phyloP scores from a whole-genome alignment of 2,329 filamentous ascomycete genomes.

The Neobulgaria alba region DNA sequence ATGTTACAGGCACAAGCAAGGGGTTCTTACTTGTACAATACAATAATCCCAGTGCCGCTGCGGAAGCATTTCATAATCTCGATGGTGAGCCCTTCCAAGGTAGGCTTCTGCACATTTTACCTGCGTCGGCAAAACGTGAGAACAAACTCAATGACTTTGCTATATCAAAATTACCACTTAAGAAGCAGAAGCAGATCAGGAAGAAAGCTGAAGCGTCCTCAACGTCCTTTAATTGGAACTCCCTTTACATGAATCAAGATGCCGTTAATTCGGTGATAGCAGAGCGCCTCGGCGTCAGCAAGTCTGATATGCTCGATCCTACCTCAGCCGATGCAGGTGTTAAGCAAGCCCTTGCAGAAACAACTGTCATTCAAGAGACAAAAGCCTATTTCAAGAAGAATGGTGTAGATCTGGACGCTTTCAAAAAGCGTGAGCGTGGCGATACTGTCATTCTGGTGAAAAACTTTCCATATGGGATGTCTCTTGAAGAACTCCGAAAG shows the following conservation, averaged over 20 bases:
- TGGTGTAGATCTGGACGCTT: constrained; percentile 85
- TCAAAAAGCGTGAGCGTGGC: constrained; percentile 76
- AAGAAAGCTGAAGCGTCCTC: constrained; percentile 73
- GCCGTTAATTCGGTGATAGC: constrained; percentile 88
- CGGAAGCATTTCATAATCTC: constrained; percentile 67
- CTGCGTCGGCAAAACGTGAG: constrained; percentile 73
- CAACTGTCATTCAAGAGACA: constrained; percentile 90
- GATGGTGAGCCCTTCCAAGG: constrained; percentile 90
- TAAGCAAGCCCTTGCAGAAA: constrained; percentile 95
- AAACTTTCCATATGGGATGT: constrained; percentile 72
- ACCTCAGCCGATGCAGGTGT: constrained; percentile 90
- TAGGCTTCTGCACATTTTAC: constrained; percentile 81
- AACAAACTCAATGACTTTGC: constrained; percentile 79
- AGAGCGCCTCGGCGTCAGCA: constrained; percentile 76
- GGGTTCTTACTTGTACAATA: constrained; percentile 87
- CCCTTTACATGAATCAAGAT: constrained; percentile 98
- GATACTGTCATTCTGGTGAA: constrained; percentile 87
- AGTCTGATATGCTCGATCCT: constrained; percentile 89
- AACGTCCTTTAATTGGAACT: constrained; percentile 91
- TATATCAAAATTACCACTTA: constrained; percentile 83
- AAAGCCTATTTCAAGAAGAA: constrained; percentile 84
- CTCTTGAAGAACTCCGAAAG: constrained; percentile 43
- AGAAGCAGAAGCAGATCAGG: constrained; percentile 87
- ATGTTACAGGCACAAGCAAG: constrained; percentile 67
- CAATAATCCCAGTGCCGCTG: constrained; percentile 59